A percentile compares a stretch with the other conserved stretches of the same genome.
phyloP scores from a whole-genome alignment of 805 yeast species.

The Wickerhamiella australiensis region DNA sequence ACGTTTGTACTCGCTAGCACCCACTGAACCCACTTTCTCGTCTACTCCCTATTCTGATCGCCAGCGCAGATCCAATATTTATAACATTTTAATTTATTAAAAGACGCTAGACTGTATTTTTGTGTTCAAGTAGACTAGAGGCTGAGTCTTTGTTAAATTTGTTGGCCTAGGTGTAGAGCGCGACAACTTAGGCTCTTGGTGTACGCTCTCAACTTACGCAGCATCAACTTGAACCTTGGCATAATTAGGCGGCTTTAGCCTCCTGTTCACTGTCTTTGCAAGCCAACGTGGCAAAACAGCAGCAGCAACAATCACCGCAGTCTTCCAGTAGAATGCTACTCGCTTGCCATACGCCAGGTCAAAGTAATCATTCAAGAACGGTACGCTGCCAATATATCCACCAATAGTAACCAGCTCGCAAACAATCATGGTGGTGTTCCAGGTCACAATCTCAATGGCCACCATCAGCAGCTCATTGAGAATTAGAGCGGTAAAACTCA shows the following conservation, averaged over 20 bases:
- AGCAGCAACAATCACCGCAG: constrained; percentile 46
- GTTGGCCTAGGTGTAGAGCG: no score
- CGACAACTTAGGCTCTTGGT: no score
- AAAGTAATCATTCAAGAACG: constrained; percentile 79
- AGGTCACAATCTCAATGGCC: constrained; percentile 79
- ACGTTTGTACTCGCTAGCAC: no score
- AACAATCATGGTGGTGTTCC: constrained; percentile 69
- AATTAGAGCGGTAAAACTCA: constrained; percentile 68
- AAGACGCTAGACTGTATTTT: no score
- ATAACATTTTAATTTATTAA: no score
- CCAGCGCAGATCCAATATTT: no score
- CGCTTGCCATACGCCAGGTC: constrained; percentile 52
- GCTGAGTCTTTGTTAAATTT: no score
- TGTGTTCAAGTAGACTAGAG: no score
- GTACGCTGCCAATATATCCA: constrained; percentile 61
- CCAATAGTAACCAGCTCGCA: constrained; percentile 60
- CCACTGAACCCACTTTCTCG: no score
- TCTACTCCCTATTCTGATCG: no score
- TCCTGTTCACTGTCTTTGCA: constrained; percentile 60
- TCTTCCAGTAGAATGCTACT: constrained; percentile 56
- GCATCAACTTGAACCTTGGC: constrained; percentile 66
- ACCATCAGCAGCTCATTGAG: constrained; percentile 89
- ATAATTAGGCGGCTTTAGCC: constrained; percentile 83
- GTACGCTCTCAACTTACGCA: no score
- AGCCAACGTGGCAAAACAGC: constrained; percentile 87